Evolutionary conservation across 768 basidiomycete species (phyloP), one percentile per base, ranked within the genome.

Genomic region (Lentinus brumalis): DNA sequence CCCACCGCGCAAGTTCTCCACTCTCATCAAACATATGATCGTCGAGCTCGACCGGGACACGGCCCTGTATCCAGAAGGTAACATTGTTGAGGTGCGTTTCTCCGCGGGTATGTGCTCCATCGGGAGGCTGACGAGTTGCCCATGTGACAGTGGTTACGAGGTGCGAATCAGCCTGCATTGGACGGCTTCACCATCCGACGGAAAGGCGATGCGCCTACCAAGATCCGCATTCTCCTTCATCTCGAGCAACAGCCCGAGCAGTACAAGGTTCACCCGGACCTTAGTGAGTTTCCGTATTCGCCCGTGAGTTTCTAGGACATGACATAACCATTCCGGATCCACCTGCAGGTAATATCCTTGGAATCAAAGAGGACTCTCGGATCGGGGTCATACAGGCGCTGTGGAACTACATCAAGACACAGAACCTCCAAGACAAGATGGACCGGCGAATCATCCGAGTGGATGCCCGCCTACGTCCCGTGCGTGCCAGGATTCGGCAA

Each of bases 351-450:
- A 79, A 78, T 47, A 72, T 94, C 12, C 79, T 98, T 41, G 88
- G 86, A 18, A 81, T 95, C 71, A 89, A 90, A 66, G 91, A 97
- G 70, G 94, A 92, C 31, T 93, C 91, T 39, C 83, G 92, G 31
- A 78, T 88, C 26, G 92, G 89, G 6, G 84, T 92, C 16, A 82
- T 96, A 16, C 88, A 92, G 57, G 84, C 91, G 0, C 71, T 97
- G 11, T 98, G 96, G 96, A 92, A 90, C 68, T 94, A 96, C 67
- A 90, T 97, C 76, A 96, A 95, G 71, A 77, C 88, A 14, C 81
- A 94, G 65, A 84, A 86, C 29, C 75, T 96, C 16, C 92, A 94
- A 73, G 92, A 94, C 73, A 93, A 92, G 66, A 83, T 83, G 0
- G 91, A 94, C 73, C 78, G 91, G 57, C 82, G 87, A 41, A 72